Base-by-base conservation (phyloP, 768 basidiomycete species). In the Phylloporus rhodoxanthus region DNA sequence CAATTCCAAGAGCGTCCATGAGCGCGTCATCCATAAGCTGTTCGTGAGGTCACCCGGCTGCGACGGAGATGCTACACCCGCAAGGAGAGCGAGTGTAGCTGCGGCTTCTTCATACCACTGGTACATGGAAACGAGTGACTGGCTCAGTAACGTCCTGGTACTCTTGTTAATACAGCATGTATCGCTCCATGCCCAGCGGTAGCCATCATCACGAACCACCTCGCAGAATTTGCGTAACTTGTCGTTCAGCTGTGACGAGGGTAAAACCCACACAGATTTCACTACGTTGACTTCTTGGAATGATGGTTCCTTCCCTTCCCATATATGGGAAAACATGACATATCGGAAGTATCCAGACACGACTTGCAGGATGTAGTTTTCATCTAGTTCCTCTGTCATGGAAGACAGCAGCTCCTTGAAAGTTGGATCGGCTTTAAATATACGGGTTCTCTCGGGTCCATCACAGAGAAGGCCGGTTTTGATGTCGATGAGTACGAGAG, bases 241-340 rank as follows among this genome's bases (percentile, higher is more conserved):
- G 38, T 48, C 38, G 4, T 48, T 53, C 33, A 36, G 32, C 8
- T 19, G 47, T 13, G 40, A 43, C 7, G 46, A 15, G n/a, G 39
- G 43, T 2, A 53, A 23, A 32, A 33, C 42, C 51, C 47, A 48
- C 17, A 55, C 47, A 5, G 54, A 55, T 41, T 55, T 48, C 13
- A 38, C 50, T 8, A 26, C 17, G 2, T 44, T 53, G 19, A 55
- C 51, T 25, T 53, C 54, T 26, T 55, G 51, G 33, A 53, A 55
- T 1, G 51, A 45, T 10, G 54, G 54, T 14, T 55, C 54, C 42
- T 55, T 48, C 46, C 51, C 55, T 39, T 56, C 45, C 52, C 52
- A 56, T 10, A 19, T 36, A 33, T 56, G 55, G 6, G 55, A 56
- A 46, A 56, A 50, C 48, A 45, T 55, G 37, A 51, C 43, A 20